A percentile compares a stretch with the other conserved stretches of the same genome.
These are phyloP conservation scores for Strobilomyces confusus DNA, from an alignment of 768 basidiomycete species.

Conservation along the genomic window DNA sequence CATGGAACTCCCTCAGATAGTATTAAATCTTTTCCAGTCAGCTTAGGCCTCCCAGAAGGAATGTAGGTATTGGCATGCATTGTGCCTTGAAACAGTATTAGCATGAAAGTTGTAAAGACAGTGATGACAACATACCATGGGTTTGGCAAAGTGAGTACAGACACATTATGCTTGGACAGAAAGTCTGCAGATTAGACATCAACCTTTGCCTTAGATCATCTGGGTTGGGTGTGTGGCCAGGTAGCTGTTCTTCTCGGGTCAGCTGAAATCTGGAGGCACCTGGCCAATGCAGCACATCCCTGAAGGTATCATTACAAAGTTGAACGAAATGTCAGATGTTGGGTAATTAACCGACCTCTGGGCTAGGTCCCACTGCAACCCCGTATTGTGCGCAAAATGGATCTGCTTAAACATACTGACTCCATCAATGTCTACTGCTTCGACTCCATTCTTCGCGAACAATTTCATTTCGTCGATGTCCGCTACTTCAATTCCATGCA, in stretches of 20 bases:
- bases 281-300: conserved; percentile 40
- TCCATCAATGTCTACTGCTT: conserved; percentile 35
- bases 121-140: conserved; percentile 29
- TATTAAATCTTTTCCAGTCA: conserved; percentile 22
- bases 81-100: background rate
- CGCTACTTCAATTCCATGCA: conserved; percentile 25
- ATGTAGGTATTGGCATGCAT: conserved; percentile 9
- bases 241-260: background rate
- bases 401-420: conserved; percentile 28
- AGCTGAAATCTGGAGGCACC: conserved; percentile 11
- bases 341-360: conserved; percentile 36
- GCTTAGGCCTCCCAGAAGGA: conserved; percentile 20
- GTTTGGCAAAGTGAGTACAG: conserved; percentile 36
- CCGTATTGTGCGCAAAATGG: conserved; percentile 24
- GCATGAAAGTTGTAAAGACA: background rate
- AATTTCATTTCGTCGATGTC: conserved; percentile 36
- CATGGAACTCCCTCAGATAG: conserved; percentile 29
- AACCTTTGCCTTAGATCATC: conserved; percentile 33
- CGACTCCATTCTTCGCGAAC: conserved; percentile 28
- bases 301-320: conserved; percentile 10
- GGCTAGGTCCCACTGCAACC: conserved; percentile 40
- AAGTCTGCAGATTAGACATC: conserved; percentile 29
- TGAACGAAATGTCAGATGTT: background rate
- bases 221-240: conserved; percentile 12
- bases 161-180: conserved; percentile 48